Evolutionary conservation across 2,329 filamentous ascomycete species (phyloP).

Genomic region (Pseudonectria buxi): DNA sequence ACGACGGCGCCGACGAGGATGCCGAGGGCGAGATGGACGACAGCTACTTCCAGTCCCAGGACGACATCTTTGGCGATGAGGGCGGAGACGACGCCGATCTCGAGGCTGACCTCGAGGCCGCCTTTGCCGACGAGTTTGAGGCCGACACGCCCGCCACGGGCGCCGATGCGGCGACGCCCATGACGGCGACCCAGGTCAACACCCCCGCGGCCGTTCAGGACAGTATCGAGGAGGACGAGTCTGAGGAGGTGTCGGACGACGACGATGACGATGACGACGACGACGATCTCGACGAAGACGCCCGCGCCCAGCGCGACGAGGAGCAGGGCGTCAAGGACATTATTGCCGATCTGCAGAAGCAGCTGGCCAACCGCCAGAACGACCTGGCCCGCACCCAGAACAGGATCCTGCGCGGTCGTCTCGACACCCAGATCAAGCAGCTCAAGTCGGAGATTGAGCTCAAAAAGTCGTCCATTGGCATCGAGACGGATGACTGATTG

Average conservation of each 20-base stretch:
- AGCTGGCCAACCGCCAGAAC: slow-evolving; percentile 38
- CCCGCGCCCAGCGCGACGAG: slow-evolving; percentile 42
- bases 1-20: slow-evolving; percentile 44
- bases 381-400: slow-evolving; percentile 39
- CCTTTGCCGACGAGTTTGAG: slow-evolving; percentile 38
- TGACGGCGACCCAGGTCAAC: slow-evolving; percentile 34
- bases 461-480: slow-evolving; percentile 38
- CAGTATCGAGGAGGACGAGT: slow-evolving; percentile 36
- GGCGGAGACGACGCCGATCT: slow-evolving; percentile 42
- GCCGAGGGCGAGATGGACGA: slow-evolving; percentile 41
- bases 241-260: slow-evolving; percentile 34
- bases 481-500: slow-evolving; percentile 30
- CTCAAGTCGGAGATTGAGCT: slow-evolving; percentile 38
- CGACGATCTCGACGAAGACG: slow-evolving; percentile 49
- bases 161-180: slow-evolving; percentile 39
- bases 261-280: slow-evolving; percentile 48
- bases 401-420: slow-evolving; percentile 42
- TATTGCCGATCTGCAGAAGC: slow-evolving; percentile 45
- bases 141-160: slow-evolving; percentile 37
- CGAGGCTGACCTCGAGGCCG: slow-evolving; percentile 49
- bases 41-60: slow-evolving; percentile 31
- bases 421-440: slow-evolving; percentile 44
- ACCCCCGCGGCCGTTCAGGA: slow-evolving; percentile 41
- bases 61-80: slow-evolving; percentile 25
- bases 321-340: slow-evolving; percentile 50